Base-by-base conservation (phyloP, 192 early-diverging fungal genomes). In the Mortierella claussenii region DNA sequence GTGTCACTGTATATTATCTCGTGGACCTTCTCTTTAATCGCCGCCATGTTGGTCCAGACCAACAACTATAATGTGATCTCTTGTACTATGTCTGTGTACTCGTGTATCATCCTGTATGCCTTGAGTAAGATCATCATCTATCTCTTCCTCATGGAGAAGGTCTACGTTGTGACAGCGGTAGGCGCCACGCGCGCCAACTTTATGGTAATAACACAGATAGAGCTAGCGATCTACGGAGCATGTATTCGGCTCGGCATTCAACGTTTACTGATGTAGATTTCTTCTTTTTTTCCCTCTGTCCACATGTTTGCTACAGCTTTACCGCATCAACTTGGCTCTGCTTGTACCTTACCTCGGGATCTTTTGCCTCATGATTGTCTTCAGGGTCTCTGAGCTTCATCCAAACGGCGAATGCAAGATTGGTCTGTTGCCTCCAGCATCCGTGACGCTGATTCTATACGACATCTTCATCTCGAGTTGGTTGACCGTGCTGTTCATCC, bases 111-210 rank as follows among this genome's bases (percentile, higher is more conserved):
- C 49, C 46, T 85, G 0, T 79, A 85, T 64, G 80, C 81, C 3
- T 28, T 44, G 10, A 62, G 63, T 42, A 85, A 85, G 45, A 66
- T 85, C 20, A 46, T 82, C 2, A 67, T 85, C 2, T 85, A 82
- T 55, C 57, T 85, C 8, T 85, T 82, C 60, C 80, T 85, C 30
- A 82, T 81, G 46, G 83, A 85, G 79, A 66, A 68, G 65, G 65
- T 78, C 45, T 68, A 78, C 46, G 65, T 78, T 44, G 73, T 78
- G 1, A 78, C 65, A 37, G 73, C 63, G 15, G 60, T 66, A 30
- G 65, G 73, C 7, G 34, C 60, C 47, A 68, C 74, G 2, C 64
- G 83, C 21, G 15, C 50, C 26, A 69, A 68, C 36, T 82, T 79
- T 27, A 68, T 64, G 33, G 64, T 85, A 51, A 78, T 68, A 28